A percentile compares a stretch with the other conserved stretches of the same genome.
Conservation (phyloP, 331 rosid genomes). For the Arachis monticola region DNA sequence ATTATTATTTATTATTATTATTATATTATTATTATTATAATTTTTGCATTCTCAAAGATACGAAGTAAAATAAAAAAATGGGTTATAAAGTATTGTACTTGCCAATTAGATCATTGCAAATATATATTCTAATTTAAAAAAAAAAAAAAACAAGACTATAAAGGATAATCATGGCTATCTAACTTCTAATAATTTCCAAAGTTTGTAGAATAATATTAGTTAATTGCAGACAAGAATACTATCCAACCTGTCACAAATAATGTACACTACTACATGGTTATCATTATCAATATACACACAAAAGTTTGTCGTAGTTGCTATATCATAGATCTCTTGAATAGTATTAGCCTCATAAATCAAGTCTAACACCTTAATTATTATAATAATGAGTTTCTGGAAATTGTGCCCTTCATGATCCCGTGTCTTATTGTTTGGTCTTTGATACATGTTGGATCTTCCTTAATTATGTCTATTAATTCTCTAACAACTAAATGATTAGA, state of each 20-base stretch:
- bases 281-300: too few species aligned
- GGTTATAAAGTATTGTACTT: neutral
- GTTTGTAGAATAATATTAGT: conserved; percentile 1
- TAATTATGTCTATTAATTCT: neutral
- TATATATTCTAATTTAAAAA: neutral
- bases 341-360: neutral
- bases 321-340: neutral
- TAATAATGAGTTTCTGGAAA: neutral
- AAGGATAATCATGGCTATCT: neutral
- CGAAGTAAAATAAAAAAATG: neutral
- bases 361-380: neutral
- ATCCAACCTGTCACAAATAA: neutral
- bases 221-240: neutral
- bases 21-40: too few species aligned
- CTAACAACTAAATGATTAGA: neutral
- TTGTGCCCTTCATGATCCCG: neutral
- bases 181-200: neutral
- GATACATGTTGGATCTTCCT: neutral
- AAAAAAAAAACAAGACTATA: neutral
- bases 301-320: too few species aligned
- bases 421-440: neutral
- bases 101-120: neutral
- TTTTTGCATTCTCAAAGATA: too few species aligned
- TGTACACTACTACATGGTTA: neutral
- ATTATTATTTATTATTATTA: too few species aligned